Conservation (phyloP, 2,329 filamentous ascomycete genomes). For the Fusarium tjaetaba region DNA sequence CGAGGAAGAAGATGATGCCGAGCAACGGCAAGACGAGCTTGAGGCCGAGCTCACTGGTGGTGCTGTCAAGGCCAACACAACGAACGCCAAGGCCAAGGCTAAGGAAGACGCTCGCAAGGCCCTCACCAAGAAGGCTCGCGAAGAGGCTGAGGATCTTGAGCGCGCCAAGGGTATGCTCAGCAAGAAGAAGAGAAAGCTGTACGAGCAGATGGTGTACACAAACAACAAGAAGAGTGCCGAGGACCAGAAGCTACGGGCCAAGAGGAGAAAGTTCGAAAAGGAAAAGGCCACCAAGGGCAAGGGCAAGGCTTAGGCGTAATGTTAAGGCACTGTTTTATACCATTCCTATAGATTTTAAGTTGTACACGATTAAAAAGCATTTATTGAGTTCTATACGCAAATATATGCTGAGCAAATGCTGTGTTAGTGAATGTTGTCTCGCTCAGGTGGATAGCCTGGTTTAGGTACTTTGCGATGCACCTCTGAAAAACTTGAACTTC, state of each 20-base stretch:
- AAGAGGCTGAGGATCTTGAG: slow-evolving; percentile 88
- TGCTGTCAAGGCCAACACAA: slow-evolving; percentile 60
- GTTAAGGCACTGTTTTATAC: slow-evolving; percentile 45
- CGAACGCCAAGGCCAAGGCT: slow-evolving; percentile 63
- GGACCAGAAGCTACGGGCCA: slow-evolving; percentile 84
- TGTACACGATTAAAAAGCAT: slow-evolving; percentile 39
- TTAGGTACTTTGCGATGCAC: not conserved
- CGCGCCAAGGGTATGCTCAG: slow-evolving; percentile 98
- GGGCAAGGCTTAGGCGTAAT: slow-evolving; percentile 51
- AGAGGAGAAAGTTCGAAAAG: slow-evolving; percentile 91
- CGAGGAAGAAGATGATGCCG: slow-evolving; percentile 70
- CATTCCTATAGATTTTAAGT: slow-evolving; percentile 44
- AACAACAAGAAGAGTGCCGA: slow-evolving; percentile 94
- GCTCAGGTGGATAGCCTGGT: slow-evolving; percentile 13
- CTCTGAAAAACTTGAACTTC: slow-evolving; percentile 30
- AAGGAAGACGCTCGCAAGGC: slow-evolving; percentile 78
- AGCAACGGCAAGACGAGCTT: slow-evolving; percentile 86
- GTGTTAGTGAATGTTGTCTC: not conserved
- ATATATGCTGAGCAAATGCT: not conserved
- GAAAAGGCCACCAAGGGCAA: slow-evolving; percentile 60
- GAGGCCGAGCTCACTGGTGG: slow-evolving; percentile 89
- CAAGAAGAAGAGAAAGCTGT: slow-evolving; percentile 96
- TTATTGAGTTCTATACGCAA: slow-evolving; percentile 5
- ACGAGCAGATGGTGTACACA: slow-evolving; percentile 96
- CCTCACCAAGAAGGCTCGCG: slow-evolving; percentile 74